phyloP scores from a whole-genome alignment of 1,139 yeast genomes.

The Lodderomyces jiufengensis region DNA sequence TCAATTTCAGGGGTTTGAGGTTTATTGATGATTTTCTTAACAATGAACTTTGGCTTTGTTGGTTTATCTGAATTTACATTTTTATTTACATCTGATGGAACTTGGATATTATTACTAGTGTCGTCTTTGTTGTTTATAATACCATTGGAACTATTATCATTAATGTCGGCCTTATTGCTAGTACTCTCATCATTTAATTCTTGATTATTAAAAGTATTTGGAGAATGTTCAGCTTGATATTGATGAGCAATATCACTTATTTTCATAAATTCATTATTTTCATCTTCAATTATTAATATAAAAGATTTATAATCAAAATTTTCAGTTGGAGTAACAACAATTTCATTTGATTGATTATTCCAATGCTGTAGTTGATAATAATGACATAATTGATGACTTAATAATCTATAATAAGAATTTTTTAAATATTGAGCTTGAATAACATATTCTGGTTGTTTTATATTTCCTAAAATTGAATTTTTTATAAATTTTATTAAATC shows the following conservation, averaged over 20 bases:
- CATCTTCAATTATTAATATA: slow-evolving; percentile 8
- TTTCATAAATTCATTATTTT: slow-evolving; percentile 10
- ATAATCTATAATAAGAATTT: slow-evolving; percentile 64
- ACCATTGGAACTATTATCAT: too few species aligned
- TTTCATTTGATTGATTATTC: slow-evolving; percentile 25
- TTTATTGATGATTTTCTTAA: slow-evolving; percentile 15
- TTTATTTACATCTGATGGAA: neutral
- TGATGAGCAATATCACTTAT: slow-evolving; percentile 13
- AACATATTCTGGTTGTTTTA: slow-evolving; percentile 15
- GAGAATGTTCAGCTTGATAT: slow-evolving; percentile 9
- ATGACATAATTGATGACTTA: slow-evolving; percentile 68
- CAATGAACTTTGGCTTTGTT: slow-evolving; percentile 18
- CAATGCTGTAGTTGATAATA: slow-evolving; percentile 49
- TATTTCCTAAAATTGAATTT: slow-evolving; percentile 10
- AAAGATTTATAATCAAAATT: slow-evolving; percentile 19
- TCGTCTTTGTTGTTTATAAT: slow-evolving; percentile 1
- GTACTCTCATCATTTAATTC: too few species aligned
- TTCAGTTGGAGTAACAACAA: slow-evolving; percentile 22
- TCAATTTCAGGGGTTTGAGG: slow-evolving; percentile 6
- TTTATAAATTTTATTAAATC: slow-evolving; percentile 39
- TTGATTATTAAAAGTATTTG: too few species aligned
- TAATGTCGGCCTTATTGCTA: too few species aligned
- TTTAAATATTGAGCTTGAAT: slow-evolving; percentile 37
- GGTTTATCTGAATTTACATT: too few species aligned
- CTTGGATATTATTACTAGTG: too few species aligned